Percentiles rank a stretch among this genome's conserved stretches.
Evolutionary conservation across 352 stramenopile genomes (phyloP).

Genomic region (Pythium catenulatum): DNA sequence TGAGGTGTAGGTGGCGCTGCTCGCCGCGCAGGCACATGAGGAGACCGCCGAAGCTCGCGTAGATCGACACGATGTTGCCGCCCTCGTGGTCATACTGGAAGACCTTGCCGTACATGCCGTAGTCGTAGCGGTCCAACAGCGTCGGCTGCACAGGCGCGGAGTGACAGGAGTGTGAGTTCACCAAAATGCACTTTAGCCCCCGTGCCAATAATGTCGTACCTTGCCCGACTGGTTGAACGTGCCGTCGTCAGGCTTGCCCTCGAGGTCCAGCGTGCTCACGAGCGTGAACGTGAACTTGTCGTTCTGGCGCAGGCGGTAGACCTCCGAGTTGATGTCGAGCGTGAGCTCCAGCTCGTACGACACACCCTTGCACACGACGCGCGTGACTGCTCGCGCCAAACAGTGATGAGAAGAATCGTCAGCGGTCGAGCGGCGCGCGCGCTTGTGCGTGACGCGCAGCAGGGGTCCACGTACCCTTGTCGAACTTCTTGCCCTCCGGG

Average conservation of each 20-base stretch:
- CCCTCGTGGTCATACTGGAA: slow-evolving; percentile 98
- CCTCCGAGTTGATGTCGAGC: slow-evolving; percentile 98
- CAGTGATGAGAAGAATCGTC: no score
- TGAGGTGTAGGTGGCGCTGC: slow-evolving; percentile 97
- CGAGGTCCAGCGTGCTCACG: slow-evolving; percentile 97
- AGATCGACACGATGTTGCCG: slow-evolving; percentile 96
- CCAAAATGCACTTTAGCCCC: no score
- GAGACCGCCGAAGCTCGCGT: slow-evolving; percentile 97
- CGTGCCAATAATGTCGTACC: no score
- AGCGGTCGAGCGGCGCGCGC: no score
- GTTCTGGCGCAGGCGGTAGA: slow-evolving; percentile 96
- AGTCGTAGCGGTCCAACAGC: slow-evolving; percentile 98
- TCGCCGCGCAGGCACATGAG: slow-evolving; percentile 98
- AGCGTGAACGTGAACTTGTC: slow-evolving; percentile 98
- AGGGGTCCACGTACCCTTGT: slow-evolving; percentile 94
- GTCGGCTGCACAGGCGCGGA: slow-evolving; percentile 72
- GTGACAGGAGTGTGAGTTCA: not conserved
- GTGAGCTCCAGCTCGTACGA: slow-evolving; percentile 98
- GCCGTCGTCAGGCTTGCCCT: slow-evolving; percentile 97
- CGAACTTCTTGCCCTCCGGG: slow-evolving; percentile 98
- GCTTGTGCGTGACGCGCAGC: no score
- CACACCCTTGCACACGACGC: slow-evolving; percentile 97
- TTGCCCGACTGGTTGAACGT: slow-evolving; percentile 95
- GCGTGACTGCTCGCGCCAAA: slow-evolving; percentile 97
- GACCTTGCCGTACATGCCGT: slow-evolving; percentile 98